Base-by-base conservation (phyloP, 176 grass and related monocot species). In the Chloris gayana region DNA sequence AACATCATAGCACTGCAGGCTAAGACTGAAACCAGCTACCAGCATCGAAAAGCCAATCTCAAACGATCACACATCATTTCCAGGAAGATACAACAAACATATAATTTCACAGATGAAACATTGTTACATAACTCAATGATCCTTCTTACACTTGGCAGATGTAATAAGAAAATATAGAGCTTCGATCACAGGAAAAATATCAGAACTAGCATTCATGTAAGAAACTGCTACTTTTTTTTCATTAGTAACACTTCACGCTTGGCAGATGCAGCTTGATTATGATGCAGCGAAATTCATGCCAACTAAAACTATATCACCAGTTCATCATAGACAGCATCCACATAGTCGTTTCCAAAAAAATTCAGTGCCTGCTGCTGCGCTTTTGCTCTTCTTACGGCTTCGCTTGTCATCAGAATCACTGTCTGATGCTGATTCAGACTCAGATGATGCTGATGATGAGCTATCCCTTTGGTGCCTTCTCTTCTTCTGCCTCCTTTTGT, bases 361-460 rank as follows among this genome's bases (percentile, higher is more conserved):
- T 45, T 85, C 89, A 74, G 33, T 7, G 80, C 64, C 51, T 93
- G 22, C 6, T 30, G 18, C 61, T 57, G 76, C 69, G 79, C 58
- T 64, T 82, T 59, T 88, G 39, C 62, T 81, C 78, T 91, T 93
- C 86, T n/a, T 95, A 17, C 56, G 26, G 57, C 86, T 91, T 42
- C 46, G 60, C 41, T 88, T 93, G 72, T 89, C 90, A 84, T 89
- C 84, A 47, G 84, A 95, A 83, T 95, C 90, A 63, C 80, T 87
- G 41, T 93, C 78, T 0, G 57, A 97, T 17, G 33, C 62, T 35
- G 76, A 66, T 46, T 72, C 84, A 41, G 73, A 89, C 11, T 87
- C 77, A 26, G 81, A 94, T 65, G 89, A 90, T 17, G 77, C 80
- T 50, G 86, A 88, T 22, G 88, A 91, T 22, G 81, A 79, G 74